phyloP scores from a whole-genome alignment of 2,329 filamentous ascomycete species.

The Achaetomium macrosporum region DNA sequence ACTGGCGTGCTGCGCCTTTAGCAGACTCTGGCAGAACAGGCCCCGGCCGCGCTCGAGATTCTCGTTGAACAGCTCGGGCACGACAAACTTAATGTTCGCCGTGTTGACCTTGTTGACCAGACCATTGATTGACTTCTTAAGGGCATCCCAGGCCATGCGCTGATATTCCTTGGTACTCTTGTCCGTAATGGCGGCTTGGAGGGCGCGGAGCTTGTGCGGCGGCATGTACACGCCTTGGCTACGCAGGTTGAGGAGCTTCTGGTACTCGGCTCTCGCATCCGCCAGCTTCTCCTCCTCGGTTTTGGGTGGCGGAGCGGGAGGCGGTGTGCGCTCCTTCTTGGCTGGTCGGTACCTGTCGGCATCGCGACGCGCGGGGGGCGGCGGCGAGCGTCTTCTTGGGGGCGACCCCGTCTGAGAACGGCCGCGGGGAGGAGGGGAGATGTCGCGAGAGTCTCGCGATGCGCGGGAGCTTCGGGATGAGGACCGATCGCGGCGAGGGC shows the following conservation, averaged over 20 bases:
- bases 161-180: conserved; percentile 96
- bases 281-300: conserved; percentile 82
- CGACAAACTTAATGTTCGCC: conserved; percentile 95
- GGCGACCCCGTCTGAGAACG: conserved; percentile 4
- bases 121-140: conserved; percentile 98
- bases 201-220: conserved; percentile 78
- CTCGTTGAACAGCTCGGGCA: conserved; percentile 91
- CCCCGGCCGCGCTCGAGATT: conserved; percentile 88
- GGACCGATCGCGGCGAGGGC: conserved; percentile 9
- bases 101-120: conserved; percentile 99
- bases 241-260: conserved; percentile 85
- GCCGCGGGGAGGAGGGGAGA: conserved; percentile 3
- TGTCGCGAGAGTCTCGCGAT: conserved; percentile 6
- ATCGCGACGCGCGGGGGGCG: conserved; percentile 33
- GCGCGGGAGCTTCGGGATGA: conserved; percentile 4
- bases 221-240: conserved; percentile 96
- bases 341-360: conserved; percentile 44
- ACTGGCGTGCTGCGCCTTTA: conserved; percentile 96
- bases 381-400: conserved; percentile 12
- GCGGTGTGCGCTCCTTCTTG: conserved; percentile 30
- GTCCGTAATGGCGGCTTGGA: conserved; percentile 96
- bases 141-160: conserved; percentile 96
- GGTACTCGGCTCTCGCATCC: conserved; percentile 84
- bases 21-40: conserved; percentile 90
- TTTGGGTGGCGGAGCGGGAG: conserved; percentile 39